Evolutionary conservation across 192 early-diverging fungal genomes (phyloP).

Genomic region (Paraglomus occultum): DNA sequence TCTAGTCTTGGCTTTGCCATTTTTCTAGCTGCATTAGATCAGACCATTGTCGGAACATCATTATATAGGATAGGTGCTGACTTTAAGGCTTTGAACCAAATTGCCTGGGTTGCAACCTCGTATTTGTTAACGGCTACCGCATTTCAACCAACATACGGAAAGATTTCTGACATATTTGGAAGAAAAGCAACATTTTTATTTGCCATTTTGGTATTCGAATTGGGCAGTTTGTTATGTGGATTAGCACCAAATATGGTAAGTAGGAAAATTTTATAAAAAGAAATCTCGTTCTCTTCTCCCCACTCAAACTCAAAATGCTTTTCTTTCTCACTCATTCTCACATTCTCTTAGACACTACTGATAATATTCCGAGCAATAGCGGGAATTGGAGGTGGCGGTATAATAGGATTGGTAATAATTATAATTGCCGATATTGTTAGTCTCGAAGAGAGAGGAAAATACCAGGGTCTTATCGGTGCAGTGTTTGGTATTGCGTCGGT

Average conservation of each 20-base stretch:
- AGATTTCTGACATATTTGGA: conserved; percentile 91
- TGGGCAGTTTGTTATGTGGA: conserved; percentile 85
- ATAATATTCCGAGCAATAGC: conserved; percentile 77
- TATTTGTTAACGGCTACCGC: conserved; percentile 60
- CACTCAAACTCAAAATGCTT: neutral
- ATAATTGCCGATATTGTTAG: conserved; percentile 86
- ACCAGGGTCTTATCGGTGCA: conserved; percentile 77
- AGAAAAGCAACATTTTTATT: conserved; percentile 75
- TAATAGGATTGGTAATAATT: conserved; percentile 72
- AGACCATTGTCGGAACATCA: conserved; percentile 80
- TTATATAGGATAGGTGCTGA: conserved; percentile 68
- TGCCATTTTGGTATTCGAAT: conserved; percentile 73
- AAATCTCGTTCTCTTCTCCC: neutral
- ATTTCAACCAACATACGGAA: conserved; percentile 41
- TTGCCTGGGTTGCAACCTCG: conserved; percentile 79
- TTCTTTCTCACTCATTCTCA: conserved; percentile 32
- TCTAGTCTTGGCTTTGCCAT: conserved; percentile 58
- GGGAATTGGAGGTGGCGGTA: conserved; percentile 80
- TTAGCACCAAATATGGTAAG: conserved; percentile 57
- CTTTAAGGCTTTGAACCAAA: conserved; percentile 59
- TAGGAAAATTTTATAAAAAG: neutral
- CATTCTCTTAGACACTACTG: conserved; percentile 28
- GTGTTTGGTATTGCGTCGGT: conserved; percentile 78
- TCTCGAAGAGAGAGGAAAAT: conserved; percentile 83
- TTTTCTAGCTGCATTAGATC: conserved; percentile 74